Evolutionary conservation across 345 rosid species (phyloP), one percentile per base, ranked within the genome.

Genomic region (Laguncularia racemosa): DNA sequence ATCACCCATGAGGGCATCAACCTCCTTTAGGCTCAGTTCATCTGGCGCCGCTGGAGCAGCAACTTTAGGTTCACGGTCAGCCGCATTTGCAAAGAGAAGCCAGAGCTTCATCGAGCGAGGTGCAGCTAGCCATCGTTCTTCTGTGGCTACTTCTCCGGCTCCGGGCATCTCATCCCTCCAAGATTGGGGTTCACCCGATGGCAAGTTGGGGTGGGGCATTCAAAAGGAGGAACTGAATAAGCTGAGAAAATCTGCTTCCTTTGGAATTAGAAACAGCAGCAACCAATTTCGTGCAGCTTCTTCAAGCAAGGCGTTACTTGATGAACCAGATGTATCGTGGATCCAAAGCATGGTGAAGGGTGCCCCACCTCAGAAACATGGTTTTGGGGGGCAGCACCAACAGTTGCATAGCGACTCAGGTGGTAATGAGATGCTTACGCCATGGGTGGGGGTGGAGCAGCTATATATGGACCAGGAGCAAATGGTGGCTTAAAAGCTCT

Each of bases 361-460:
- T 50, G 48, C 69, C 55, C 73, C 80, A 52, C 38, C 50, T 19
- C 52, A 49, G 47, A 73, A 15, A 20, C 23, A 72, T 18, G 75
- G 67, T 60, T 61, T 63, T 10, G 77, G 73, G 62, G 77, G 67
- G 56, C 61, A 67, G 65, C 74, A 68, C 60, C 75, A 71, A 61
- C 80, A 77, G 61, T 70, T 67, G 54, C 74, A 78, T 61, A 65
- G 58, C 20, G 63, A 61, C 64, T 43, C 60, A 3, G 75, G 74
- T 16, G 68, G 69, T 28, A 44, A 65, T 0, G 84, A 83, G 69
- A 54, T 53, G 44, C 74, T 66, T 33, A 82, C 92, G 7, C 76
- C 84, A 52, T 80, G 88, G 95, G 77, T 73, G 82, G 97, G 88
- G 95, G 77, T 73, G 82, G 97, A 86, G 72, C 93, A 87, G 60